phyloP scores from a whole-genome alignment of 148 eudicot genomes.

The Rhododendron williamsianum region DNA sequence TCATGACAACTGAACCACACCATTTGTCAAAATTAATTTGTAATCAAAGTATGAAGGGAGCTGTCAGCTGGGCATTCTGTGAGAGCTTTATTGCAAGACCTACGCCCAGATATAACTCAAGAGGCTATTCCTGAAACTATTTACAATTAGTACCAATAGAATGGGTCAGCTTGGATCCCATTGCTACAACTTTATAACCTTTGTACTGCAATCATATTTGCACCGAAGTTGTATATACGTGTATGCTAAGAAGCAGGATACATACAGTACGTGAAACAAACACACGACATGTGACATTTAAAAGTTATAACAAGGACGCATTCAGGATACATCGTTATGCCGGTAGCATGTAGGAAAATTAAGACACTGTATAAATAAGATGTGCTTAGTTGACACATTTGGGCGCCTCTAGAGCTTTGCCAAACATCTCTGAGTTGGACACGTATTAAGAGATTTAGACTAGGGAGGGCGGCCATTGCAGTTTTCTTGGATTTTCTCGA shows the following conservation, averaged over 20 bases:
- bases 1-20: background rate
- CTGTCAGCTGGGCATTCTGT: background rate
- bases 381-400: background rate
- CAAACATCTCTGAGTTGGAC: background rate
- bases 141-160: background rate
- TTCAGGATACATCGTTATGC: background rate
- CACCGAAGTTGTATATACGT: background rate
- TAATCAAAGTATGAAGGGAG: background rate
- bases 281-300: background rate
- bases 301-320: background rate
- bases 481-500: background rate
- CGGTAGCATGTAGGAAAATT: background rate
- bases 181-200: background rate
- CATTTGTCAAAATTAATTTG: background rate
- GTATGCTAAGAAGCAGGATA: background rate
- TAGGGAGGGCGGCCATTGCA: background rate
- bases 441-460: background rate
- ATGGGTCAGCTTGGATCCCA: background rate
- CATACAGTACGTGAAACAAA: background rate
- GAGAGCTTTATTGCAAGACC: background rate
- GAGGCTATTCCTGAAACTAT: background rate
- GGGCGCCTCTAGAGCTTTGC: background rate
- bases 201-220: background rate
- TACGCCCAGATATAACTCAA: background rate
- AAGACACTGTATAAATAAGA: background rate